Evolutionary conservation across 2,329 filamentous ascomycete species (phyloP).

Genomic region (Escovopsis sp.): DNA sequence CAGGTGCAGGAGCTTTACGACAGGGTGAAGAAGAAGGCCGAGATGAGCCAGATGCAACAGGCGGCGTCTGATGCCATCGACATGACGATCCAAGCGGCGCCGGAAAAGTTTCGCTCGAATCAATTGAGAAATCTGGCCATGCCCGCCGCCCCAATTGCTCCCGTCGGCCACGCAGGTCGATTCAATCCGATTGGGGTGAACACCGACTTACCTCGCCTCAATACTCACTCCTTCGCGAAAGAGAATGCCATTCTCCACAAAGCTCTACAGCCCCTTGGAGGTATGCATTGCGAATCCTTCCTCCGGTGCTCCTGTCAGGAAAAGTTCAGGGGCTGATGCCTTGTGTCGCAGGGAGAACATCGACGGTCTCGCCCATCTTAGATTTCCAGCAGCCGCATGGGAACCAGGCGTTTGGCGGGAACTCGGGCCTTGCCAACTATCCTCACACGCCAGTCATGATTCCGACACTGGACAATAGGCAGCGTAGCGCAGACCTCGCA

Average conservation of each 20-base stretch:
- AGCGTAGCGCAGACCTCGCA: constrained; percentile 5
- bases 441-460: constrained; percentile 4
- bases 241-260: constrained; percentile 9
- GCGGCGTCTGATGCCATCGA: constrained; percentile 34
- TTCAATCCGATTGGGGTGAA: constrained; percentile 10
- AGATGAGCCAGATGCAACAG: constrained; percentile 39
- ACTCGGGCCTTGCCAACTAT: constrained; percentile 3
- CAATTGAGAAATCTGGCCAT: constrained; percentile 1
- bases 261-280: constrained; percentile 7
- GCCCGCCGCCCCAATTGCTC: not conserved
- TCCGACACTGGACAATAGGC: constrained; percentile 5
- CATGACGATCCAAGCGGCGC: constrained; percentile 10
- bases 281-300: not conserved
- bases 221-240: constrained; percentile 4
- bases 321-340: not conserved
- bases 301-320: not conserved
- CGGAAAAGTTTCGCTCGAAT: constrained; percentile 1
- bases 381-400: constrained; percentile 6
- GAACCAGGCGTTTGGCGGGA: constrained; percentile 2
- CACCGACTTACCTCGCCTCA: constrained; percentile 6
- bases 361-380: not conserved
- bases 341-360: not conserved
- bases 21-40: constrained; percentile 40
- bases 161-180: constrained; percentile 7
- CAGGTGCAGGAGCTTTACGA: constrained; percentile 54